These are phyloP conservation scores for Capsella bursapastoris DNA, from an alignment of 345 rosid species.

Conservation along the genomic window DNA sequence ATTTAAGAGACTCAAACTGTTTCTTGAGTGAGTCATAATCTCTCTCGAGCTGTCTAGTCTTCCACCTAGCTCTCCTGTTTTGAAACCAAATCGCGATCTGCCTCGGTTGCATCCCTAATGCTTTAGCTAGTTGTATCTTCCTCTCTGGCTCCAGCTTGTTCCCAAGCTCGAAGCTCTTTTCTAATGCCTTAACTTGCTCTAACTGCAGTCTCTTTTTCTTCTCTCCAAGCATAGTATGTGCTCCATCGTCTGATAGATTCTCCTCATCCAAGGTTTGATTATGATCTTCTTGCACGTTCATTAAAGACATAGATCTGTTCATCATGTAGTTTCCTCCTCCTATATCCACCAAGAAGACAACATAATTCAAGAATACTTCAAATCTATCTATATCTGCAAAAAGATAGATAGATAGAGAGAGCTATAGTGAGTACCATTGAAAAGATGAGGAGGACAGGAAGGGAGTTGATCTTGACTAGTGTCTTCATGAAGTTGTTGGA, in stretches of 20 bases:
- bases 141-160: slow-evolving; percentile 83
- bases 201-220: slow-evolving; percentile 73
- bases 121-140: slow-evolving; percentile 72
- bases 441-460: slow-evolving; percentile 62
- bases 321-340: slow-evolving; percentile 66
- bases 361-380: background rate
- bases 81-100: slow-evolving; percentile 83
- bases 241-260: slow-evolving; percentile 79
- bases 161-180: slow-evolving; percentile 75
- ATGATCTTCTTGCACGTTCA: slow-evolving; percentile 52
- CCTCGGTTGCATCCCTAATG: slow-evolving; percentile 68
- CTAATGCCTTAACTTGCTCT: slow-evolving; percentile 74
- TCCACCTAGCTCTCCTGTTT: slow-evolving; percentile 80
- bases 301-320: slow-evolving; percentile 82
- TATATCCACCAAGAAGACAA: slow-evolving; percentile 26
- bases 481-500: slow-evolving; percentile 62
- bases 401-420: background rate
- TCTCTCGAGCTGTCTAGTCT: slow-evolving; percentile 74
- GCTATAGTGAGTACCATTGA: slow-evolving; percentile 52
- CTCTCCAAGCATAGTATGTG: slow-evolving; percentile 61
- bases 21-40: slow-evolving; percentile 68
- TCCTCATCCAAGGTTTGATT: slow-evolving; percentile 47
- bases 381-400: background rate
- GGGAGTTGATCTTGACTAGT: slow-evolving; percentile 55
- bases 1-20: slow-evolving; percentile 66